Conservation (phyloP, 2,329 filamentous ascomycete species). For the Aspergillus luchuensis region DNA sequence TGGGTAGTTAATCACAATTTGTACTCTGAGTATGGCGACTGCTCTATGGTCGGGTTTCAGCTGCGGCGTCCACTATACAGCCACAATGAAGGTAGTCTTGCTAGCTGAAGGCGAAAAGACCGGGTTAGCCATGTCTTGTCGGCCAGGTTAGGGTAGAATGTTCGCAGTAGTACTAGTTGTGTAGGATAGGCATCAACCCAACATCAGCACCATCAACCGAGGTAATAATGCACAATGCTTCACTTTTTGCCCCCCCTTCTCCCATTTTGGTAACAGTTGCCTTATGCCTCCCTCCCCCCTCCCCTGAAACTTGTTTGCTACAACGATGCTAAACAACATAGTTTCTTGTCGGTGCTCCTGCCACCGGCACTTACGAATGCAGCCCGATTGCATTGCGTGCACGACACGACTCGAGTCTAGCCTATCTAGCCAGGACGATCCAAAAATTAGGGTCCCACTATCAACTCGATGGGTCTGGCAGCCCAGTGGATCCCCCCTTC, state of each 20-base stretch:
- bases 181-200: background rate
- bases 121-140: background rate
- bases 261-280: no score
- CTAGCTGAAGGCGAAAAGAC: background rate
- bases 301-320: background rate
- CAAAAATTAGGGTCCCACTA: no score
- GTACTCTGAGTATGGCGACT: background rate
- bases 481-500: background rate
- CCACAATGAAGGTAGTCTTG: background rate
- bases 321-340: background rate
- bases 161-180: background rate
- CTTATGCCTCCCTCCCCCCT: background rate
- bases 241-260: background rate
- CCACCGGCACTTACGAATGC: no score
- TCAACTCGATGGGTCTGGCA: background rate
- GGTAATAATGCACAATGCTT: background rate
- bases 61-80: background rate
- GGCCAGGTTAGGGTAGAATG: background rate
- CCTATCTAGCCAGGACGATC: no score
- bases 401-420: no score
- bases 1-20: background rate
- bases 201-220: background rate
- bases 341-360: background rate
- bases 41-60: background rate
- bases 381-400: no score